Evolutionary conservation across 306 rosid species (phyloP).

Genomic region (Canavalia ensiformis): DNA sequence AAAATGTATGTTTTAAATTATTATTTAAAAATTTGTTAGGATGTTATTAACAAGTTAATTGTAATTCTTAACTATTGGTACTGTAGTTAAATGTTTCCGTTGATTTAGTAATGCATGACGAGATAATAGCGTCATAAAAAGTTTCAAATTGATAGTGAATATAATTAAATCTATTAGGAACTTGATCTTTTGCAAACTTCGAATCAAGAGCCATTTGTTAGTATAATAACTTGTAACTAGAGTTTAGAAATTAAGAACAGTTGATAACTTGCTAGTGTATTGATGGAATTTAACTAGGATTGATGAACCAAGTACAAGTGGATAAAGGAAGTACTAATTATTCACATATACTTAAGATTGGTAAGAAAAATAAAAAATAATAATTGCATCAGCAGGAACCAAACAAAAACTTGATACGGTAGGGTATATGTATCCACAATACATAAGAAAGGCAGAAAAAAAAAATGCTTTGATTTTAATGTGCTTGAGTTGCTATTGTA

Average conservation of each 20-base stretch:
- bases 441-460: background rate
- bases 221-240: background rate
- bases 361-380: background rate
- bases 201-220: background rate
- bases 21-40: background rate
- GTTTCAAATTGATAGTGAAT: too few species aligned
- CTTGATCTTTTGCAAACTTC: background rate
- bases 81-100: background rate
- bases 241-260: background rate
- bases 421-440: constrained; percentile 3
- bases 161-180: too few species aligned
- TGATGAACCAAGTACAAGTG: background rate
- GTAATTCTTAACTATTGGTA: background rate
- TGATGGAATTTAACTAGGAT: background rate
- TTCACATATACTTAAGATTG: background rate
- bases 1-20: background rate
- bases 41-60: background rate
- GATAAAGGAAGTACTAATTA: background rate
- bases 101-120: too few species aligned
- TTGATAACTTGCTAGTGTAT: background rate
- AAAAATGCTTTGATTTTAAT: background rate
- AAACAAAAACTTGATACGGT: constrained; percentile 17
- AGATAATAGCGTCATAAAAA: too few species aligned
- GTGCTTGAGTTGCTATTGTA: background rate
- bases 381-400: constrained; percentile 6